Percentiles rank a stretch among this genome's conserved stretches.
Conservation (phyloP, 2,329 filamentous ascomycete species). For the Cephalotrichum gorgonifer region DNA sequence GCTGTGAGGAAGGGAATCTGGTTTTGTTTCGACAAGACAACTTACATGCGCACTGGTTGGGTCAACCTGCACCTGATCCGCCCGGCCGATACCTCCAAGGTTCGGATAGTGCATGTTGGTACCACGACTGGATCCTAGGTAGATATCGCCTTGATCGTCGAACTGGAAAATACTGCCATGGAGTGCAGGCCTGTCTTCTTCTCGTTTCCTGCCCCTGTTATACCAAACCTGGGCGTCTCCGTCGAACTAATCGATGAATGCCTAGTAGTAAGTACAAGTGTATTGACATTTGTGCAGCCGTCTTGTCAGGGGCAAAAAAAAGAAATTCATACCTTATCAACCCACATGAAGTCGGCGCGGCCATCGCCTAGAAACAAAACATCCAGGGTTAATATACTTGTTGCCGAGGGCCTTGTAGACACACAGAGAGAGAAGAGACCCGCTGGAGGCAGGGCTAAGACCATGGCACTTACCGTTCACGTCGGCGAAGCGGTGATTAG, state of each 20-base stretch:
- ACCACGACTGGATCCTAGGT: neutral
- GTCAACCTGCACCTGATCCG: neutral
- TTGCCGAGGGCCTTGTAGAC: neutral
- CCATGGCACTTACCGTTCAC: conserved; percentile 14
- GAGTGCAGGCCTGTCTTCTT: neutral
- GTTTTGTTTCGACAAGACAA: too few species aligned
- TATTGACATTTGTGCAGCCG: conserved; percentile 14
- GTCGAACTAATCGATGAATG: neutral
- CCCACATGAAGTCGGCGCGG: conserved; percentile 19
- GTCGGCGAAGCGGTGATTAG: conserved; percentile 24
- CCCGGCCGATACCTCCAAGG: neutral
- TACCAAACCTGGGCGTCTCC: conserved; percentile 1
- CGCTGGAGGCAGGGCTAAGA: neutral
- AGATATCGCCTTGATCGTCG: conserved; percentile 1
- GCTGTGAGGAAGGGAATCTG: too few species aligned
- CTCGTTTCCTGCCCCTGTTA: neutral
- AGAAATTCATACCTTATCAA: conserved; percentile 17
- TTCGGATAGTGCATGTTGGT: neutral
- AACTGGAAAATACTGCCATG: neutral
- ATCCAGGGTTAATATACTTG: neutral
- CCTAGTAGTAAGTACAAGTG: conserved; percentile 11
- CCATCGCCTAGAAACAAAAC: conserved; percentile 15
- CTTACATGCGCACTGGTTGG: neutral
- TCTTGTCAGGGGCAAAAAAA: conserved; percentile 7
- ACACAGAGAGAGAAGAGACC: neutral